Conservation (phyloP, 306 rosid species). For the Amphicarpaea edgeworthii region DNA sequence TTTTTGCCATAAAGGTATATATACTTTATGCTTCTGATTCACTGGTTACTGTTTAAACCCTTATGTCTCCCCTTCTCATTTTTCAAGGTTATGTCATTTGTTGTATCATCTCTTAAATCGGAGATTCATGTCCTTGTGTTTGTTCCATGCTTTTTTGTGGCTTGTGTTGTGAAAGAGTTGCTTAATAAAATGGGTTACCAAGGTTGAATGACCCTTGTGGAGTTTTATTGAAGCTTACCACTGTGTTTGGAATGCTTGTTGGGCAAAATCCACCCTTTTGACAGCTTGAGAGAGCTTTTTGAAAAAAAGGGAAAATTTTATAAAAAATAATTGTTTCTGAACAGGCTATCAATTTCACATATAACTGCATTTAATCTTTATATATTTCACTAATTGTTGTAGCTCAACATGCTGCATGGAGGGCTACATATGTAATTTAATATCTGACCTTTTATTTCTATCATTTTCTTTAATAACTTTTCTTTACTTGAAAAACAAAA, state of each 20-base stretch:
- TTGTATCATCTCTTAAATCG: conserved; percentile 20
- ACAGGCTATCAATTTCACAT: neutral
- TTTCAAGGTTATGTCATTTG: conserved; percentile 1
- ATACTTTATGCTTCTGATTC: conserved; percentile 26
- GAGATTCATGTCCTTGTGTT: conserved; percentile 9
- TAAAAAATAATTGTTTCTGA: neutral
- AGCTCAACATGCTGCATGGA: conserved; percentile 28
- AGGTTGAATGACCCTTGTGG: neutral
- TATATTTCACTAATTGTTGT: conserved; percentile 20
- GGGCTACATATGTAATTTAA: conserved; percentile 4
- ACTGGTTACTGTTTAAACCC: conserved; percentile 19
- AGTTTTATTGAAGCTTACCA: conserved; percentile 20
- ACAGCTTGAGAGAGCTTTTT: neutral
- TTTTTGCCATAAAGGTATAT: conserved; percentile 92
- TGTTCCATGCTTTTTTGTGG: neutral
- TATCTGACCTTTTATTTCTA: conserved; percentile 19
- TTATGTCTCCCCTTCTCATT: neutral
- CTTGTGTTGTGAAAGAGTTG: conserved; percentile 33
- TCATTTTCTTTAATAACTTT: conserved; percentile 1
- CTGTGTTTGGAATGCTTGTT: neutral
- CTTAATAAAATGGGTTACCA: conserved; percentile 14
- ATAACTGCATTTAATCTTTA: conserved; percentile 28
- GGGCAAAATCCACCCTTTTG: neutral
- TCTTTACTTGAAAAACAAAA: neutral
- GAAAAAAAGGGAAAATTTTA: neutral